Conservation (phyloP, 306 rosid species). For the Abrus pulchellus region DNA sequence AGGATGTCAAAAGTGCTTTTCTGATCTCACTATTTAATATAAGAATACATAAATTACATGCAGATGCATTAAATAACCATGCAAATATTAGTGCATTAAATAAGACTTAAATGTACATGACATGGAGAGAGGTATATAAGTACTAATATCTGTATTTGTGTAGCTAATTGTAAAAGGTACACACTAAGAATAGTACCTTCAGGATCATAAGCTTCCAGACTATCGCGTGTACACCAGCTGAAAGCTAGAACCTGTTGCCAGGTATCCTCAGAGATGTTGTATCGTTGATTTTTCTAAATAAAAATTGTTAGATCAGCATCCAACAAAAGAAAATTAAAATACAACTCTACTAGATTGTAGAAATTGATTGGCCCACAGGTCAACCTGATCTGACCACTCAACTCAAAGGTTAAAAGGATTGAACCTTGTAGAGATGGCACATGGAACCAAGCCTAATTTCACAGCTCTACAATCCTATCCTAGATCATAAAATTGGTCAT, state of each 20-base stretch:
- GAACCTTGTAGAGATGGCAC: constrained; percentile 14
- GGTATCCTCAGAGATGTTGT: constrained; percentile 96
- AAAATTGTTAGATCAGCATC: constrained; percentile 54
- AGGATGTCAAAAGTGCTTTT: neutral
- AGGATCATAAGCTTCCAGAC: constrained; percentile 91
- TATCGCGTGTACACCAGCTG: constrained; percentile 88
- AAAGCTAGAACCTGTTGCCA: constrained; percentile 98
- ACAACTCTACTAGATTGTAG: constrained; percentile 25
- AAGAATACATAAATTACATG: constrained; percentile 6
- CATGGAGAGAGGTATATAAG: constrained; percentile 2
- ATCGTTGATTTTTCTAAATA: constrained; percentile 85
- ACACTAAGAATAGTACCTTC: constrained; percentile 71
- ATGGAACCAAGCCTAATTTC: constrained; percentile 10
- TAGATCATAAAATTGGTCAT: constrained; percentile 30
- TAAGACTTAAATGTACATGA: constrained; percentile 23
- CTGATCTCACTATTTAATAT: constrained; percentile 3
- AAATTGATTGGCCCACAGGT: constrained; percentile 4
- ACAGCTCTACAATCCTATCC: constrained; percentile 3
- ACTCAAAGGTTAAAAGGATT: constrained; percentile 11
- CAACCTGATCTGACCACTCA: neutral
- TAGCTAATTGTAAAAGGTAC: constrained; percentile 36
- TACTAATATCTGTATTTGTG: constrained; percentile 17
- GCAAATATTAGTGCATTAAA: constrained; percentile 25
- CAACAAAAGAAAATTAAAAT: constrained; percentile 33
- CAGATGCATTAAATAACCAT: constrained; percentile 24